Base-by-base conservation (phyloP, 2,329 filamentous ascomycete genomes). In the Sordariomycetes sp. region DNA sequence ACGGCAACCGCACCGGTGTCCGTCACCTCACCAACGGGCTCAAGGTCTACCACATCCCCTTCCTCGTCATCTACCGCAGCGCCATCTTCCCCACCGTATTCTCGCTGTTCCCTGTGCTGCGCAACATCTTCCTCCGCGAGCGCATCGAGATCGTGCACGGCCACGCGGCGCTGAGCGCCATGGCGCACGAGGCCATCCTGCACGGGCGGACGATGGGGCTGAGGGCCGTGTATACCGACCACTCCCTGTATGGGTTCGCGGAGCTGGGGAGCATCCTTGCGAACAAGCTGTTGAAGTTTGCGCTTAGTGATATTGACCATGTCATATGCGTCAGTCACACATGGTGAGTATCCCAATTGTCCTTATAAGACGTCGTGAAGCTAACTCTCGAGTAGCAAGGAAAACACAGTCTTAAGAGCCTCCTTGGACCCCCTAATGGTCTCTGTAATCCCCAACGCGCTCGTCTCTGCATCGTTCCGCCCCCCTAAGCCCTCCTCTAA, bases 271-370 rank as follows among this genome's bases (percentile, higher is more conserved):
- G 93, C 63, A 99, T 99, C 62, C 77, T 99, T 60, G 95, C 93
- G 35, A 99, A 99, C 70, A 99, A 99, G 75, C 77, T 99, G 46
- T 79, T 99, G 59, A 99, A 99, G 70, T 99, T 99, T 68, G 93
- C 85, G 0, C 71, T 99, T 62, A 97, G 93, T 70, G 94, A 99
- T 69, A 92, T 99, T 16, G 94, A 97, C 68, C 94, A 99, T 78
- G 92, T 95, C 61, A 96, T 99, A 53, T 99, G 94, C 67, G 94
- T 99, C 66, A 97, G 91, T 72, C 92, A 99, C 76, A 99, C 94
- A 46, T 97, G 93, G 91, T 94, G 75, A 62, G 79, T 63, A 25
- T 52, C 24, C 28, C 4, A 25, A 35, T 3, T 11, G 1, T 48
- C 25, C 52, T 18, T 14, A 20, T 20, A n/a, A n/a, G 35, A 28